Evolutionary conservation across 495 filamentous ascomycete genomes (phyloP), one percentile per base, ranked within the genome.

Genomic region (Corynascus novoguineensis): DNA sequence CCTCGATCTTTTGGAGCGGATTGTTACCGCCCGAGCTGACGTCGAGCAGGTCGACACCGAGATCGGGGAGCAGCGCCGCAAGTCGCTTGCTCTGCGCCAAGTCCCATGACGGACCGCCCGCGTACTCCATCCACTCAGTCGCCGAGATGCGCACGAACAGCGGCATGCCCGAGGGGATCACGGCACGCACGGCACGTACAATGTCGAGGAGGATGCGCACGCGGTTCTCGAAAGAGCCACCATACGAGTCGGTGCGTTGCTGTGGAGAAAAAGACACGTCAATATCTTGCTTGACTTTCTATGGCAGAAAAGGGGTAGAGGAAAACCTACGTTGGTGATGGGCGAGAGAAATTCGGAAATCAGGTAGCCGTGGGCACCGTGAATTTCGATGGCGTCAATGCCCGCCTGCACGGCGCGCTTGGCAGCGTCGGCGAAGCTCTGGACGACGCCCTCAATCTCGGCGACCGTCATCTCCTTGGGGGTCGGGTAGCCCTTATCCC

Each of bases 21-120:
- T 83, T 81, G 60, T 86, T 85, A 14, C 86, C 89, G 5, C 79
- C 86, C 0, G 84, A 83, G 57, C 81, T 86, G 44, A 91, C 83
- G 68, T 95, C 89, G 15, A 92, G 70, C 4, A 92, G 67, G 69
- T 92, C 89, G 24, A 95, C 75, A 4, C 85, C 88, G 2, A 80
- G 69, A 9, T 78, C 81, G 0, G 85, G 79, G 0, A 91, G 76
- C 25, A 85, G 65, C 60, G 81, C 80, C 14, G 86, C 84, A 3
- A 95, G 75, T 57, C 68, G 61, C 48, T 83, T 76, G 22, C 79
- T 86, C 35, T 87, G 72, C 25, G 79, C 72, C 34, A 90, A 64
- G 31, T 81, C 79, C 89, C 88, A 92, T 38, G 79, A 78, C 11
- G 81, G 81, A 8, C 69, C 60, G 45, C 72, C 69, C 4, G 71